Base-by-base conservation (phyloP, 225 moss, liverwort and hornwort genomes). In the Marchantia paleacea region DNA sequence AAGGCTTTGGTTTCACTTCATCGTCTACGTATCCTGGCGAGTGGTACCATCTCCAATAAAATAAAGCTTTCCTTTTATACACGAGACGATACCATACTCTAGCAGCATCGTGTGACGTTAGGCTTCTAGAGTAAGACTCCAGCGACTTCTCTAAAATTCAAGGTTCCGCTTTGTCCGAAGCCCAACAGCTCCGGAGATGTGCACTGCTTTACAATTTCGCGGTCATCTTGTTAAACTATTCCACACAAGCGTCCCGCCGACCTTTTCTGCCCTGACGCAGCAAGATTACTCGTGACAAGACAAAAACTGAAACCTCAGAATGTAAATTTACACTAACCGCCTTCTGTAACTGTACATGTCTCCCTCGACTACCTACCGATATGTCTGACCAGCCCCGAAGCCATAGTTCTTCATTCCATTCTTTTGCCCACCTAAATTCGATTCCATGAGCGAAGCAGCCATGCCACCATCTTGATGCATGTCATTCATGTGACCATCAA, bases 401-500 rank as follows among this genome's bases (percentile, higher is more conserved):
- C 80, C 71, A 13, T 69, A 57, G 72, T 22, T 48, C 60, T 70
- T 70, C 12, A 72, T n/a, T 30, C 50, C 70, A 57, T 52, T 71
- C 57, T 80, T 80, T 19, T 73, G 80, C 18, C 73, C 73, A 52
- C 72, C 15, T 18, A 48, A 60, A 65, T 54, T 69, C 4, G 16
- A 15, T 39, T 69, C 60, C 77, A 80, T 77, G 4, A 55, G 66
- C 64, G 60, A 73, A 31, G 65, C 69, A 63, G 31, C 53, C 54
- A 83, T 78, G 49, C 78, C 78, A 63, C 51, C 80, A 19, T 85
- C 84, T 18, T 78, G 82, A 54, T 75, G 53, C 5, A 58, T 18
- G 55, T 83, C 79, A 81, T 62, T 70, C 81, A 80, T 80, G 63
- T 82, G 82, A 16, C 81, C 85, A 77, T 88, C 79, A 22, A 88